Base-by-base conservation (phyloP, 2,329 filamentous ascomycete species). In the Ophioceras dolichostomum region DNA sequence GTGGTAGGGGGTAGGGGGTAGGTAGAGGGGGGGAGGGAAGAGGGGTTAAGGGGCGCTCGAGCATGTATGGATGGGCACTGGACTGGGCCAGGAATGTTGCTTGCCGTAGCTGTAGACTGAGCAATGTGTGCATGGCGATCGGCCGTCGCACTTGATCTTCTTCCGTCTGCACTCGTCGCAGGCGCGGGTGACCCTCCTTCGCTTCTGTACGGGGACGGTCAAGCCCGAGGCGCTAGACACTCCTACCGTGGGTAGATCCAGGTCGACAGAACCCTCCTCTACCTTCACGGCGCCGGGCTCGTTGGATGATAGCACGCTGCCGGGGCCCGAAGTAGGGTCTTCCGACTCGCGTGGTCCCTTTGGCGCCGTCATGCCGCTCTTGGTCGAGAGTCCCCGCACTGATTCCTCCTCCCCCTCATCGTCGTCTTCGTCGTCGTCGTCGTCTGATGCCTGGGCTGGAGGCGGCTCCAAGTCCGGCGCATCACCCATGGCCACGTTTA, bases 41-140 rank as follows among this genome's bases (percentile, higher is more conserved):
- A 12, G 8, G 7, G 22, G 22, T 26, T 7, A 26, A 7, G 7
- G 22, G 22, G 7, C 28, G 17, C 16, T 24, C 17, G 24, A 22
- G 21, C 12, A 28, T n/a, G 14, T 36, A 12, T 8, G 26, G 20
- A 28, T 38, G 28, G 40, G 22, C 7, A 26, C 12, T 12, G 8
- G 7, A 7, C 12, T 26, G 7, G 8, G 8, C 22, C 12, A 7
- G 22, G 22, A 12, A 12, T 26, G 32, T 22, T 22, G 49, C 70
- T 54, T 70, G 95, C 91, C 89, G 67, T 98, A 98, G 56, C 87
- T 95, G 60, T 98, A 98, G 35, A 96, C 87, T 10, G 88, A 94
- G 58, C 91, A 98, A 59, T 96, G 16, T 0, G 88, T 95, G 60
- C 84, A 91, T 9, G 84, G 84, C 55, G 88, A 83, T 57, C 87